Conservation (phyloP, 805 yeast genomes). For the Hanseniaspora pseudoguilliermondii region DNA sequence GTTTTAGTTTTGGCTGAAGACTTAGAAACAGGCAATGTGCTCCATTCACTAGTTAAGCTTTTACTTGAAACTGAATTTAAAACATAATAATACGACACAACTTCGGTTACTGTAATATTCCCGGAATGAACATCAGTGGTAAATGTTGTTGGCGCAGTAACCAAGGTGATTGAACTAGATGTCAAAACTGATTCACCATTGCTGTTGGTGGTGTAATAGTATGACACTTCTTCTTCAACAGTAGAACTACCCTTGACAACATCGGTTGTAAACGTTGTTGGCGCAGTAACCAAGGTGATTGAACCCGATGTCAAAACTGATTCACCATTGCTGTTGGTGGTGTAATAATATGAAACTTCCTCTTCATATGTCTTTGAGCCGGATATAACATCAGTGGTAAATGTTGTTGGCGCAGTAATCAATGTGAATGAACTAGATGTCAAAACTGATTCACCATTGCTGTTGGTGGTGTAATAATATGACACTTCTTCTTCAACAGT, state of each 20-base stretch:
- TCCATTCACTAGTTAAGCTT: neutral
- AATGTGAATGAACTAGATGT: neutral
- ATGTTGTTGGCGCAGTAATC: neutral
- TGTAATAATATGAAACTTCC: neutral
- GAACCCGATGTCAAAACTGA: slow-evolving; percentile 21
- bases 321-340: neutral
- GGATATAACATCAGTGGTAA: neutral
- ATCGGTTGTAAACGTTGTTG: neutral
- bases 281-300: neutral
- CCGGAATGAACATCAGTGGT: too few relatives aligned
- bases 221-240: neutral
- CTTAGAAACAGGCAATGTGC: too few relatives aligned
- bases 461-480: neutral
- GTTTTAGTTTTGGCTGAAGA: too few relatives aligned
- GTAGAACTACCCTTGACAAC: neutral
- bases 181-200: too few relatives aligned
- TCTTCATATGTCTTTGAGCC: neutral
- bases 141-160: too few relatives aligned
- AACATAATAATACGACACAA: neutral
- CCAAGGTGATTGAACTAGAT: too few relatives aligned
- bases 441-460: neutral
- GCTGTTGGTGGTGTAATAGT: too few relatives aligned
- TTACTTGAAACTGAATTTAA: neutral
- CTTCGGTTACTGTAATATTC: too few relatives aligned
- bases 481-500: neutral